Evolutionary conservation across 2,329 filamentous ascomycete genomes (phyloP).

Genomic region (Fusarium illudens): DNA sequence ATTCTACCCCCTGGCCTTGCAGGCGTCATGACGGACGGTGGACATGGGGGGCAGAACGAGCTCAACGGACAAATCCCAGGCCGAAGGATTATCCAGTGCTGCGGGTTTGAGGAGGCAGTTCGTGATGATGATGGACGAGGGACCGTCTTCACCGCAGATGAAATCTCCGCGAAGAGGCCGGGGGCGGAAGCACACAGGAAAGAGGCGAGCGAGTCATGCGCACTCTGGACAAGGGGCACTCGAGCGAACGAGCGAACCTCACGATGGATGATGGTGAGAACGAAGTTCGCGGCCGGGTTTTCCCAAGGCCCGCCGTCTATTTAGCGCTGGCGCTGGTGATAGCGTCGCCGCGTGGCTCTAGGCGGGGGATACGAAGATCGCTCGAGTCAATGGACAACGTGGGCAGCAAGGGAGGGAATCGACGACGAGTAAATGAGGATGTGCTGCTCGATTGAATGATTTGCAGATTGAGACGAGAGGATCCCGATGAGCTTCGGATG

Average conservation of each 20-base stretch:
- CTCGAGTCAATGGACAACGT: conserved; percentile 1
- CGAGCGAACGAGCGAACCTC: not conserved
- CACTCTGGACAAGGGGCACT: conserved; percentile 13
- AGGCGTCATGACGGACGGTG: conserved; percentile 13
- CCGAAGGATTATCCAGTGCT: not conserved
- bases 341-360: conserved; percentile 7
- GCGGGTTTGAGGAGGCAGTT: not conserved
- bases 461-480: conserved; percentile 2
- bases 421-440: not conserved
- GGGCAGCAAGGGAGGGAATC: not conserved
- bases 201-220: conserved; percentile 23
- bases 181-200: not conserved
- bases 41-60: not conserved
- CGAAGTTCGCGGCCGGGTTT: not conserved
- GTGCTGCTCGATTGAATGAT: not conserved
- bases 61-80: not conserved
- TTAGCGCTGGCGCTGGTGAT: conserved; percentile 7
- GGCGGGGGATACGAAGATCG: not conserved
- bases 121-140: conserved; percentile 17
- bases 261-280: not conserved
- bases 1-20: conserved; percentile 9
- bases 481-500: conserved; percentile 6
- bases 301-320: not conserved
- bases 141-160: conserved; percentile 6
- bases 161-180: conserved; percentile 26